Percentiles rank a stretch among this genome's conserved stretches.
These are phyloP conservation scores for Cicer yamashitae DNA, from an alignment of 306 rosid genomes.

Conservation along the genomic window DNA sequence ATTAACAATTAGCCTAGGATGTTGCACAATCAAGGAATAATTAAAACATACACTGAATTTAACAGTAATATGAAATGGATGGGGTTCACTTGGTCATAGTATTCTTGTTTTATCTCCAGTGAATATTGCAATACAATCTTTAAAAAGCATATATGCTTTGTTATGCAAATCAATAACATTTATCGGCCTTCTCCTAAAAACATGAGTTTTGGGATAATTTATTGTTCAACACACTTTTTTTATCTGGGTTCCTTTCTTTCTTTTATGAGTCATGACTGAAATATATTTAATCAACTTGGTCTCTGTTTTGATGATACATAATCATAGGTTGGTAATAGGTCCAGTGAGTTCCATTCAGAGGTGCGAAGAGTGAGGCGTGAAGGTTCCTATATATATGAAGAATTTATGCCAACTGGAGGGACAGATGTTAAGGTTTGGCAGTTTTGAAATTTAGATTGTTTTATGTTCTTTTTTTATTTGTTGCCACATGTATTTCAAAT, in stretches of 20 bases:
- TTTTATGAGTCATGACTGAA: slow-evolving; percentile 24
- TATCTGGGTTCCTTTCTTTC: slow-evolving; percentile 31
- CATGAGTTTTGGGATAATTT: slow-evolving; percentile 34
- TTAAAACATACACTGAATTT: no score
- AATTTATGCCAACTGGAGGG: slow-evolving; percentile 98
- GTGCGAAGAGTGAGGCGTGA: slow-evolving; percentile 98
- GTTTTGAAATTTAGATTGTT: slow-evolving; percentile 42
- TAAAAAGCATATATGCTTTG: slow-evolving; percentile 27
- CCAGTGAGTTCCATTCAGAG: slow-evolving; percentile 96
- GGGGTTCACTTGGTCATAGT: slow-evolving; percentile 38
- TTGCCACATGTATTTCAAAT: slow-evolving; percentile 5
- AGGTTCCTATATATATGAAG: slow-evolving; percentile 96
- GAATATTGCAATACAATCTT: slow-evolving; percentile 39
- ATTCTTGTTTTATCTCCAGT: slow-evolving; percentile 14
- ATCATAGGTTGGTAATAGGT: slow-evolving; percentile 92
- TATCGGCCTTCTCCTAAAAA: slow-evolving; percentile 34
- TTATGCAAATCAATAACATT: slow-evolving; percentile 30
- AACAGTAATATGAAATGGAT: slow-evolving; percentile 16
- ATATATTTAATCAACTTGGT: slow-evolving; percentile 34
- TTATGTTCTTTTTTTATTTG: slow-evolving; percentile 13
- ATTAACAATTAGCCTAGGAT: no score
- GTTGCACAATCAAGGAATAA: no score
- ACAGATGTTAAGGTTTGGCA: slow-evolving; percentile 94
- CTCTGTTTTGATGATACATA: slow-evolving; percentile 41
- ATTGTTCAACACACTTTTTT: slow-evolving; percentile 35